These are phyloP conservation scores for Phragmites australis DNA, from an alignment of 176 grass and related monocot species.

Conservation along the genomic window DNA sequence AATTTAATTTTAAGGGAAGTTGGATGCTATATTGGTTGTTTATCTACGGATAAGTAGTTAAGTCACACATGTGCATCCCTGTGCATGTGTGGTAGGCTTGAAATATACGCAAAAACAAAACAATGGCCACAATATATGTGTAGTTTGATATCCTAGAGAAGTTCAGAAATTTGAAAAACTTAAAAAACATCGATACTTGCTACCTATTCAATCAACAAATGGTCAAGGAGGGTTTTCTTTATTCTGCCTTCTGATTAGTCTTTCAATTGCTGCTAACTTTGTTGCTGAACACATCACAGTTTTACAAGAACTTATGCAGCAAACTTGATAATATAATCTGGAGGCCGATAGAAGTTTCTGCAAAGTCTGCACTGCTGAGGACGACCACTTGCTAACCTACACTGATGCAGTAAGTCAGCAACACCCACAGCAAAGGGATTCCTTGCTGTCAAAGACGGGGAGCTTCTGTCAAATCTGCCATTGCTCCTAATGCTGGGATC, in stretches of 20 bases:
- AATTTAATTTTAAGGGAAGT: neutral
- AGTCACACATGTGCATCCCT: neutral
- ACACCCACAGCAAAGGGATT: neutral
- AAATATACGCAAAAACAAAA: neutral
- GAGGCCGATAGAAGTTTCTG: slow-evolving; percentile 56
- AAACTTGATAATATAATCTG: slow-evolving; percentile 76
- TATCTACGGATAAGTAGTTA: neutral
- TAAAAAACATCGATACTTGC: no score
- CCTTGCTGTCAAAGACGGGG: neutral
- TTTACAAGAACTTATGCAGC: slow-evolving; percentile 84
- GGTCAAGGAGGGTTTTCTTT: no score
- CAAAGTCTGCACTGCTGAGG: slow-evolving; percentile 45
- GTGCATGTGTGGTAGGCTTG: neutral
- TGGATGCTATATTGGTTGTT: neutral
- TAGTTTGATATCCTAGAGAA: neutral
- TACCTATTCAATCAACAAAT: no score
- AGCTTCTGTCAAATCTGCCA: neutral
- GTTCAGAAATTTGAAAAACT: no score
- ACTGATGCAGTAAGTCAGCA: neutral
- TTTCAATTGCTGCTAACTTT: slow-evolving; percentile 10
- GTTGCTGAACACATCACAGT: slow-evolving; percentile 40
- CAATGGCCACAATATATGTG: neutral
- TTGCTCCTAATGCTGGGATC: neutral
- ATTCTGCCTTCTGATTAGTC: neutral
- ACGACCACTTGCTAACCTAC: slow-evolving; percentile 44